Base-by-base conservation (phyloP, 225 moss, liverwort and hornwort species). In the Lunularia cruciata region DNA sequence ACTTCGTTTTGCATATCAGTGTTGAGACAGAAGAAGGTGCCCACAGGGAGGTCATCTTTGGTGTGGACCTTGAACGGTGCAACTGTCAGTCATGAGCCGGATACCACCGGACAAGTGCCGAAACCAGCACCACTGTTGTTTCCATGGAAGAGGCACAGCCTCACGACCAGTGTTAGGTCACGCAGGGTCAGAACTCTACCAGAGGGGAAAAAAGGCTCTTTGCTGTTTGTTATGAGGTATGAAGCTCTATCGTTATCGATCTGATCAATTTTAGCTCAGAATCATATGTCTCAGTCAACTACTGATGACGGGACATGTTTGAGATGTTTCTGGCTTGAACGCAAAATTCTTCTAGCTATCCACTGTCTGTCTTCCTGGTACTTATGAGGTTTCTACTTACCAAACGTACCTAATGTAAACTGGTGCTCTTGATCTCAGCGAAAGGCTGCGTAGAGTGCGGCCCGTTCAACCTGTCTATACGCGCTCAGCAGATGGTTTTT, bases 391-490 rank as follows among this genome's bases (percentile, higher is more conserved):
- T n/a, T n/a, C 25, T 3, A 63, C 42, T 0, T 40, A 10, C 40
- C n/a, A 32, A 51, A 67, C 48, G 31, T 40, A 10, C 40, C n/a
- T 48, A 51, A 67, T 32, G 31, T 51, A 15, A 14, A 48, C 19
- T 20, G 30, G 31, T 67, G 51, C 32, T 6, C 47, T 13, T 61
- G 33, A 3, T 33, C 60, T 61, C 92, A 95, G 95, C 67, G 90
- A 90, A 84, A 88, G 83, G 69, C 76, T 90, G 67, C 88, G 88
- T 61, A 86, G 63, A 71, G 84, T 88, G 73, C 86, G 85, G 48
- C 85, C 79, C 43, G 95, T 85, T 63, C 95, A 95, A 73, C 95
- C 90, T 76, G 83, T 90, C 4, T 95, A 95, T 72, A 92, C 92
- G 33, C 86, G 88, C 38, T 95, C 95, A 66, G 88, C 89, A 47